Conservation (phyloP, 129 eudicot species). For the Flaveria sonorensis region DNA sequence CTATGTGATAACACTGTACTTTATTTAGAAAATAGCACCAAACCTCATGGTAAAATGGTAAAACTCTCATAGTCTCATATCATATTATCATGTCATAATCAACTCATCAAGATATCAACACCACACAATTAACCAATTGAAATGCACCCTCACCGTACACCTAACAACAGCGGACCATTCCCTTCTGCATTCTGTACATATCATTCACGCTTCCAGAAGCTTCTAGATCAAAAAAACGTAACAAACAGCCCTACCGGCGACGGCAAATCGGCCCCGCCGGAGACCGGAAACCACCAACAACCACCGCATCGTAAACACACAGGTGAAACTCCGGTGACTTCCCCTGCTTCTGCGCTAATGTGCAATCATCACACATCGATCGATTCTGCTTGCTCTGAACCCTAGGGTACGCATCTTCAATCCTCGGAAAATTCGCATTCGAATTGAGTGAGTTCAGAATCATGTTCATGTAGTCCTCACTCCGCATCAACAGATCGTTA, state of each 20-base stretch:
- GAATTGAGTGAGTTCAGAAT: slow-evolving; percentile 16
- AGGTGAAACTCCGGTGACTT: slow-evolving; percentile 48
- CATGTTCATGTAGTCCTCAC: slow-evolving; percentile 38
- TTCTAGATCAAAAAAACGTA: too few relatives aligned
- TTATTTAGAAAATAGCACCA: not conserved
- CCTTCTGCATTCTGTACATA: not conserved
- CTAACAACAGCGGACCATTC: slow-evolving; percentile 15
- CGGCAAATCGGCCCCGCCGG: slow-evolving; percentile 58
- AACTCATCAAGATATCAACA: slow-evolving; percentile 15
- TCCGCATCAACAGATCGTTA: slow-evolving; percentile 36
- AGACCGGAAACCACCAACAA: slow-evolving; percentile 35
- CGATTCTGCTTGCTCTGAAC: not conserved
- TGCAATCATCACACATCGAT: slow-evolving; percentile 42
- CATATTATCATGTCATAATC: not conserved
- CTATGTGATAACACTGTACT: not conserved
- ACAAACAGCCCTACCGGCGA: slow-evolving; percentile 18
- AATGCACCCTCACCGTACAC: slow-evolving; percentile 22
- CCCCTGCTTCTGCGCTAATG: slow-evolving; percentile 28
- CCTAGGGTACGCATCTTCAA: slow-evolving; percentile 25
- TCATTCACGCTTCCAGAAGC: too few relatives aligned
- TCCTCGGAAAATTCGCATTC: slow-evolving; percentile 22
- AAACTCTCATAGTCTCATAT: not conserved
- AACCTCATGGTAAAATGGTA: not conserved
- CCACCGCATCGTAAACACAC: slow-evolving; percentile 52
- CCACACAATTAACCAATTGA: slow-evolving; percentile 13